Conservation (phyloP, 2,329 filamentous ascomycete genomes). For the Onygenales sp. region DNA sequence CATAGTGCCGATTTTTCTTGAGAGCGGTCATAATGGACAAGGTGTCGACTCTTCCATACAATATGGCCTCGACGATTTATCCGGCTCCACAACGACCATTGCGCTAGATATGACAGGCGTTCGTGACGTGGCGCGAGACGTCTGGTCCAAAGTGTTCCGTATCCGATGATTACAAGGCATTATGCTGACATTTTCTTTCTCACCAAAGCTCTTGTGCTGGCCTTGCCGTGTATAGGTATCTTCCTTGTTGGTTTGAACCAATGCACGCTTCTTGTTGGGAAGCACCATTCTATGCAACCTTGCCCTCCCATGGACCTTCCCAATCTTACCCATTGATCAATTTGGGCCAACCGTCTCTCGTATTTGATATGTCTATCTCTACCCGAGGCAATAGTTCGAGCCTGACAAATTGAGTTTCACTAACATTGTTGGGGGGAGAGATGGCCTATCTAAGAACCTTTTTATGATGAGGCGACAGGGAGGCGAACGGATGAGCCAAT, state of each 20-base stretch:
- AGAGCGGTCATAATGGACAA: neutral
- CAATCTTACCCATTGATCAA: neutral
- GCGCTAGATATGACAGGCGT: slow-evolving; percentile 5
- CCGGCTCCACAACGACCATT: slow-evolving; percentile 1
- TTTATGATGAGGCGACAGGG: neutral
- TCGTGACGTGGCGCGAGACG: slow-evolving; percentile 13
- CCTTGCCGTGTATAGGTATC: neutral
- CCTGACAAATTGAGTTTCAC: slow-evolving; percentile 1
- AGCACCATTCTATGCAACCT: neutral
- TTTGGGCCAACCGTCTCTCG: neutral
- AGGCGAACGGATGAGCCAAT: neutral
- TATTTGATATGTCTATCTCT: neutral
- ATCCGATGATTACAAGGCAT: neutral
- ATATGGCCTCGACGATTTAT: slow-evolving; percentile 7
- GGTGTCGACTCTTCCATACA: neutral
- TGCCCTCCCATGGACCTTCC: neutral
- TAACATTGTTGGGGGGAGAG: neutral
- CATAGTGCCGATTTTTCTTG: neutral
- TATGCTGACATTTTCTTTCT: neutral
- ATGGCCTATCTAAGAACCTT: neutral
- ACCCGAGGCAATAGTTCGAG: neutral
- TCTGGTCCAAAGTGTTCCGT: slow-evolving; percentile 6
- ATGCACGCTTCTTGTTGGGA: neutral
- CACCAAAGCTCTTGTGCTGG: neutral
- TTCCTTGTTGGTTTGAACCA: neutral